Percentiles rank a stretch among this genome's conserved stretches.
Conservation (phyloP, 306 rosid species). For the Quercus engelmannii region DNA sequence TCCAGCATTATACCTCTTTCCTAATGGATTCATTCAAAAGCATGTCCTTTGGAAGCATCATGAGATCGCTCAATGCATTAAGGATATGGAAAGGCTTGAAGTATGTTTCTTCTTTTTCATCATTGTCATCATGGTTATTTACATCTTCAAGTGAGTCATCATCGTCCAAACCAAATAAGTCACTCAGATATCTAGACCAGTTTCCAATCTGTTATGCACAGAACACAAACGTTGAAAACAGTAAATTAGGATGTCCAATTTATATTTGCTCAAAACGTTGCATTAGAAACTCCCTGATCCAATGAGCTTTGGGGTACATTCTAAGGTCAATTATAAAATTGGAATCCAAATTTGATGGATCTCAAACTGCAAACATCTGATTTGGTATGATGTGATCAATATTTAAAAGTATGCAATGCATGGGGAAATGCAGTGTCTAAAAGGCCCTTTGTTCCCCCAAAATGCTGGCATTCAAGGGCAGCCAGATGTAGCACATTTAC, state of each 20-base stretch:
- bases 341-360: not conserved
- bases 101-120: constrained; percentile 47
- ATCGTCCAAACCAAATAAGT: constrained; percentile 73
- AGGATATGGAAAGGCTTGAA: constrained; percentile 85
- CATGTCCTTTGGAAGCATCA: constrained; percentile 99
- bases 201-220: constrained; percentile 71
- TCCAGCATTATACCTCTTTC: constrained; percentile 67
- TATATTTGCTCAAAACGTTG: not conserved
- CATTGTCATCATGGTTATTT: constrained; percentile 32
- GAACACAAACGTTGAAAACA: constrained; percentile 11
- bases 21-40: constrained; percentile 65
- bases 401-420: not conserved
- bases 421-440: not conserved
- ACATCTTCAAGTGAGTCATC: constrained; percentile 53
- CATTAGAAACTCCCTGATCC: constrained; percentile 8
- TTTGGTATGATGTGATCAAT: not conserved
- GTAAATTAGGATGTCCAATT: not conserved
- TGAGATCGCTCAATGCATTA: constrained; percentile 87
- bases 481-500: not conserved
- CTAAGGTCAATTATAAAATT: not conserved
- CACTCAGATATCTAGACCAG: constrained; percentile 97
- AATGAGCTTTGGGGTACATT: not conserved
- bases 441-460: not conserved
- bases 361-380: not conserved
- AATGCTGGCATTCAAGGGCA: too few relatives aligned